phyloP scores from a whole-genome alignment of 371 early-diverging fungal genomes.

The Mucor lusitanicus region DNA sequence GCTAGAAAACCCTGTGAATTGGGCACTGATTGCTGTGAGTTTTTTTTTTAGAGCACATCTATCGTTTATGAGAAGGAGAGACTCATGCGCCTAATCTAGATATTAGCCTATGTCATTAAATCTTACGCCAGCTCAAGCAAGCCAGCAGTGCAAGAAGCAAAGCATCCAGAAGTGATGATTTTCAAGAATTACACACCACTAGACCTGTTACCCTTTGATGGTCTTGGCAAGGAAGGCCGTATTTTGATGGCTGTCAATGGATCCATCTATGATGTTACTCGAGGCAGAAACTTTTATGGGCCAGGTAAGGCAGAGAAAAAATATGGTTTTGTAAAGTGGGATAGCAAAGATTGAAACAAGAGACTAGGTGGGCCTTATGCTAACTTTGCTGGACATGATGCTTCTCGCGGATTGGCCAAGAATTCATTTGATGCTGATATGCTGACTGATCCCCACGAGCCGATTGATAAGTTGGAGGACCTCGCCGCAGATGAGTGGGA shows the following conservation, averaged over 20 bases:
- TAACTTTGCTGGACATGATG: slow-evolving; percentile 66
- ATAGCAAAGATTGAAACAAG: neutral
- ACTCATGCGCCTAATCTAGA: slow-evolving; percentile 9
- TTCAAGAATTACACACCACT: slow-evolving; percentile 72
- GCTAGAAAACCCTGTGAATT: slow-evolving; percentile 29
- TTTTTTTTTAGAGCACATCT: no score
- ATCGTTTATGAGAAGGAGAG: neutral
- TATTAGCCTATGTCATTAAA: slow-evolving; percentile 16
- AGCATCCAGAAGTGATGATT: slow-evolving; percentile 59
- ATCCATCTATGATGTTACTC: slow-evolving; percentile 86
- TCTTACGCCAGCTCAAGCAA: slow-evolving; percentile 11
- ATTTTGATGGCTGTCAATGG: slow-evolving; percentile 88
- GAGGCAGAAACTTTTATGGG: slow-evolving; percentile 87
- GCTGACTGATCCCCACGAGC: slow-evolving; percentile 66
- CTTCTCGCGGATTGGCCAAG: slow-evolving; percentile 35
- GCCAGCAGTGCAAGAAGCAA: slow-evolving; percentile 25
- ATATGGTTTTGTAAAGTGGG: neutral
- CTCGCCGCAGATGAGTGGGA: slow-evolving; percentile 77
- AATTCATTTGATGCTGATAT: slow-evolving; percentile 87
- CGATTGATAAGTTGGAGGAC: slow-evolving; percentile 83
- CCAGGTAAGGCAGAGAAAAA: slow-evolving; percentile 71
- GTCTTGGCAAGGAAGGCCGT: slow-evolving; percentile 43
- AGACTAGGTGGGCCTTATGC: slow-evolving; percentile 81
- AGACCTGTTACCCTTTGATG: slow-evolving; percentile 67
- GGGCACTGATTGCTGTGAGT: slow-evolving; percentile 25